Base-by-base conservation (phyloP, 2,329 filamentous ascomycete genomes). In the Blumeriella jaapii region DNA sequence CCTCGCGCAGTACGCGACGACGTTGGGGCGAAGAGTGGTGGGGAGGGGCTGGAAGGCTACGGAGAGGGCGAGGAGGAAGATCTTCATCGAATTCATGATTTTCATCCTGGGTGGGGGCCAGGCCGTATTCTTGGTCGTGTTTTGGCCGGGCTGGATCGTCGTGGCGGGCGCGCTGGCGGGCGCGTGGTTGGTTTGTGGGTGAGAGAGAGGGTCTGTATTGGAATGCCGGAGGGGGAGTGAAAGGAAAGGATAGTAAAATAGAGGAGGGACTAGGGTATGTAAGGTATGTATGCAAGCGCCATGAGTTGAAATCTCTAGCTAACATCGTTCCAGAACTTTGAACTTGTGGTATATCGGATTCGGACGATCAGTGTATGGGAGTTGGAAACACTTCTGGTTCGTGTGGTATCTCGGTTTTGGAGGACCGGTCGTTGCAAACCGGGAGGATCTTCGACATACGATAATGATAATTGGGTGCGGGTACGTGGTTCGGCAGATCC, bases 91-190 rank as follows among this genome's bases (percentile, higher is more conserved):
- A 33, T 38, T 56, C 5, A 45, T 45, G 29, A 34, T 48, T 10
- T 54, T 54, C 27, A 29, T 54, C 15, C 28, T 56, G 2, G 53
- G 53, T 1, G 40, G 43, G 10, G 53, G 53, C 4, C 50, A 53
- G 34, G 31, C 30, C 6, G 6, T 55, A 2, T 26, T 53, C 11
- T 23, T 55, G 9, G 3, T 54, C 3, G n/a, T 55, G 2, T 50
- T 56, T 19, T 56, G 53, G 53, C 53, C 53, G 0, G 53, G 53
- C 4, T 56, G 53, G 53, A 37, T 54, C 14, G 31, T 54, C 11
- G 10, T 53, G 14, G 46, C 42, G n/a, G 39, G 33, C 15, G 11
- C 45, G 29, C 40, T 31, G 35, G 39, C 41, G 3, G 19, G 42
- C 5, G n/a, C n/a, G n/a, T 42, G 36, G 38, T 33, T 30, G 17